Conservation (phyloP, 495 filamentous ascomycete species). For the Penicillium turbatum region DNA sequence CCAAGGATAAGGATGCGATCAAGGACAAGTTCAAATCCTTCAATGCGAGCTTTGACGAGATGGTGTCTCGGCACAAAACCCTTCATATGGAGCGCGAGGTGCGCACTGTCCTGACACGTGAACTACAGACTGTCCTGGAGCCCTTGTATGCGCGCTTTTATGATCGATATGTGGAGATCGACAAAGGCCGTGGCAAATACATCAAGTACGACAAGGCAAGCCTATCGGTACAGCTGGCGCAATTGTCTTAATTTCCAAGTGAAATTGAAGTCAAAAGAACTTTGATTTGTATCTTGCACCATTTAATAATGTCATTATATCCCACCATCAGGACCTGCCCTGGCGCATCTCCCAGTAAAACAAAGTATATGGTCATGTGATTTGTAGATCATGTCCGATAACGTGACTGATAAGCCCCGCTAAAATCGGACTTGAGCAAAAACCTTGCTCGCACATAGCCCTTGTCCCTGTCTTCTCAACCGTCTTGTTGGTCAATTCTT, state of each 20-base stretch:
- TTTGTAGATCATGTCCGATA: slow-evolving; percentile 26
- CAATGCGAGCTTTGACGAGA: slow-evolving; percentile 85
- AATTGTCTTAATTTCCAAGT: slow-evolving; percentile 24
- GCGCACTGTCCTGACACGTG: slow-evolving; percentile 65
- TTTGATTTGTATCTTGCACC: background rate
- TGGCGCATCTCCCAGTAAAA: background rate
- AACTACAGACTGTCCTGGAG: slow-evolving; percentile 85
- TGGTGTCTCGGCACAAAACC: slow-evolving; percentile 72
- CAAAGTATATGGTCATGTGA: slow-evolving; percentile 14
- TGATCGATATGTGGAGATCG: slow-evolving; percentile 96
- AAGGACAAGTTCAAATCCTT: slow-evolving; percentile 95
- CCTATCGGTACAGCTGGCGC: slow-evolving; percentile 45
- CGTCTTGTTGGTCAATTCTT: slow-evolving; percentile 25
- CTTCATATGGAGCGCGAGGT: slow-evolving; percentile 88
- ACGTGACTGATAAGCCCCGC: slow-evolving; percentile 47
- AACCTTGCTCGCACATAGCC: slow-evolving; percentile 29
- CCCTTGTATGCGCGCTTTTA: slow-evolving; percentile 93
- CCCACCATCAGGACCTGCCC: background rate
- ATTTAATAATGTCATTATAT: slow-evolving; percentile 12
- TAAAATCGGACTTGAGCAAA: slow-evolving; percentile 26
- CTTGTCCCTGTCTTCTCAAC: slow-evolving; percentile 10
- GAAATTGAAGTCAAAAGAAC: background rate
- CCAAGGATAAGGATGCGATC: slow-evolving; percentile 90
- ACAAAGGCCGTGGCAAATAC: slow-evolving; percentile 95
- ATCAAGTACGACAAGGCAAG: slow-evolving; percentile 88